Evolutionary conservation across 257 asterid species (phyloP).

Genomic region (Solanum chiquidenum): DNA sequence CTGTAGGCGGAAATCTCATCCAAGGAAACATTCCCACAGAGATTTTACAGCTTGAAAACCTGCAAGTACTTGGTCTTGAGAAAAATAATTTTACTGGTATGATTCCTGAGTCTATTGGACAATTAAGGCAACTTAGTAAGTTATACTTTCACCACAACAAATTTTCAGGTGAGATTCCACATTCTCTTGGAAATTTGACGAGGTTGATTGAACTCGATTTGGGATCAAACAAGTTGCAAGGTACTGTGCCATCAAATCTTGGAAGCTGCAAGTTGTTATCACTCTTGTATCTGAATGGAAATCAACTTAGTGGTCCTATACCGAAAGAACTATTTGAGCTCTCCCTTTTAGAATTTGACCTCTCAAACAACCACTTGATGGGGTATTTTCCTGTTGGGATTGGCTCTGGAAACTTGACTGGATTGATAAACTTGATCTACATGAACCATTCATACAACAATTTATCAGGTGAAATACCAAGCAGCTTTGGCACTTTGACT

Average conservation of each 20-base stretch:
- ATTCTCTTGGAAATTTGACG: neutral
- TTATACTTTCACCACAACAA: neutral
- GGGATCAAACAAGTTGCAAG: neutral
- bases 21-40: conserved; percentile 2
- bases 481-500: neutral
- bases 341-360: neutral
- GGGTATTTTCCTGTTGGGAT: conserved; percentile 2
- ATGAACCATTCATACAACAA: conserved; percentile 8
- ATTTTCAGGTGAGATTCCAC: conserved; percentile 4
- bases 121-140: neutral
- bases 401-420: neutral
- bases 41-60: neutral
- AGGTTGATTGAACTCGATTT: neutral
- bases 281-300: neutral
- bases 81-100: neutral
- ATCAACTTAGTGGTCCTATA: conserved; percentile 5
- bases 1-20: neutral
- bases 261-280: neutral
- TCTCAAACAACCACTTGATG: neutral
- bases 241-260: conserved; percentile 1
- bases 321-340: neutral
- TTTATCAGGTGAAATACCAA: neutral
- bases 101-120: conserved; percentile 4
- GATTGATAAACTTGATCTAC: neutral
- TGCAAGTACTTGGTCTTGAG: neutral